phyloP scores from a whole-genome alignment of 2,329 filamentous ascomycete genomes.

The Fusarium anguioides region DNA sequence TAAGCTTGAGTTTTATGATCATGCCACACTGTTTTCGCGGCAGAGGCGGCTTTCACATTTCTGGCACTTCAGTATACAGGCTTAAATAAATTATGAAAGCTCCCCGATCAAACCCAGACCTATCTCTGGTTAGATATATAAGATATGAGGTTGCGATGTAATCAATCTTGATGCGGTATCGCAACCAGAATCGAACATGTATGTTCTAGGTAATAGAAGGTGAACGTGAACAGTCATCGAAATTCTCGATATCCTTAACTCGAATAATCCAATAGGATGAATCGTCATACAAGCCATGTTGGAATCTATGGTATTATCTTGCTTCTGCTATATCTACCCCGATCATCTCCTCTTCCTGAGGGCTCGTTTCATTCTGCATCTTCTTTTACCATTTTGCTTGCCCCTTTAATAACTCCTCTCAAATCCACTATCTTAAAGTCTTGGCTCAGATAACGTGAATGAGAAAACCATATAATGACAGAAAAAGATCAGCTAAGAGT shows the following conservation, averaged over 20 bases:
- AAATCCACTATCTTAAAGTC: constrained; percentile 26
- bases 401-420: constrained; percentile 37
- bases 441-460: constrained; percentile 6
- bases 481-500: constrained; percentile 13
- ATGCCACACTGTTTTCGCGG: too few species aligned
- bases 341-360: background rate
- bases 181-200: background rate
- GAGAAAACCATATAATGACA: constrained; percentile 28
- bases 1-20: too few species aligned
- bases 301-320: constrained; percentile 42
- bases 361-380: constrained; percentile 20
- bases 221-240: background rate
- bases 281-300: constrained; percentile 34
- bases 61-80: too few species aligned
- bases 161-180: too few species aligned
- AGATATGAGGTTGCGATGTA: too few species aligned
- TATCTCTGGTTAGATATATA: too few species aligned
- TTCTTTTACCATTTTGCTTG: constrained; percentile 37
- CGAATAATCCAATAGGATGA: constrained; percentile 9
- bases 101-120: too few species aligned
- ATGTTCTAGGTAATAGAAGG: background rate
- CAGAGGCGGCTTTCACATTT: too few species aligned
- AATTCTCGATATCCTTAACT: background rate
- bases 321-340: constrained; percentile 3
- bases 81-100: too few species aligned